Evolutionary conservation across 2,329 filamentous ascomycete genomes (phyloP), one percentile per base, ranked within the genome.

Genomic region (Xylaria sp.): DNA sequence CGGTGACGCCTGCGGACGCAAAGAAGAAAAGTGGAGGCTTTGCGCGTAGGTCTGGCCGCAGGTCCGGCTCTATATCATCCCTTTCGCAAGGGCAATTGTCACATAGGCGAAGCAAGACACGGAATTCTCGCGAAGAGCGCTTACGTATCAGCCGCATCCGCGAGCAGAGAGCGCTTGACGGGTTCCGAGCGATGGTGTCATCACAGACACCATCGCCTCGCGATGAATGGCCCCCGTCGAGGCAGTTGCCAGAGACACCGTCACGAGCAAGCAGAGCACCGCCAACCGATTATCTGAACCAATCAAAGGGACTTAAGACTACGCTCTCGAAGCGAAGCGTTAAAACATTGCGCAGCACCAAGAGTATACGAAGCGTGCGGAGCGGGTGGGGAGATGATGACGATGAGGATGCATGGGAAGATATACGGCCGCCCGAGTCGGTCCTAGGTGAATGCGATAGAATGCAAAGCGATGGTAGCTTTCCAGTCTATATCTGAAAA

Each of bases 391-490:
- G 45, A 9, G 69, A 65, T 13, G 72, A 72, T 9, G 72, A 69
- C 13, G 76, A 77, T 8, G 76, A 77, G 0, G 75, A 76, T 61
- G 72, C 71, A 9, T 77, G 76, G 76, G 75, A 77, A 36, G 76
- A 77, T 60, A 68, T 77, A 60, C 70, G 68, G 6, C 76, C 75
- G 13, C 72, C 76, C 1, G 72, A 71, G 50, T 75, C 74, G n/a
- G 70, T 69, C 2, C 62, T 73, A 12, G 73, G 72, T 20, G 73
- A 72, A 4, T 77, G 73, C 74, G 74, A 74, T 9, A 68, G 69
- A 5, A 69, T 62, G 4, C 67, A 61, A 56, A 76, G 74, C 52
- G 71, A 76, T 25, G 72, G 72, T 48, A 77, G 76, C 57, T 76
- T 76, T 66, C 69, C 73, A n/a, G 70, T 76, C 60, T 76, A 77